These are phyloP conservation scores for Metarhizium guizhouense DNA, from an alignment of 2,329 filamentous ascomycete genomes.

Conservation along the genomic window DNA sequence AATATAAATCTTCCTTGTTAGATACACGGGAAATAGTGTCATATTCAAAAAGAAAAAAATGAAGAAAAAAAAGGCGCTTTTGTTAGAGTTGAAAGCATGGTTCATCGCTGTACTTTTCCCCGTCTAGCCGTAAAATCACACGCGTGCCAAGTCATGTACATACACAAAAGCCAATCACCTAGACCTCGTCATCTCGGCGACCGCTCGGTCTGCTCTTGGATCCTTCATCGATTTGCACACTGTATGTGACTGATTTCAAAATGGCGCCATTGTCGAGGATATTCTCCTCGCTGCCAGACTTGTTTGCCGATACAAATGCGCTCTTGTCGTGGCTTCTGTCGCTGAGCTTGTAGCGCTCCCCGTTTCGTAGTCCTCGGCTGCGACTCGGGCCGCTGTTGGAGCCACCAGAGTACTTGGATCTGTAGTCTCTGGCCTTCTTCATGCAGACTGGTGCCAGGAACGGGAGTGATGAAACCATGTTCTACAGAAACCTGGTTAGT, in stretches of 20 bases:
- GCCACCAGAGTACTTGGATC: constrained; percentile 26
- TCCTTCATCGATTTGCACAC: constrained; percentile 26
- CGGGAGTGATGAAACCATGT: constrained; percentile 36
- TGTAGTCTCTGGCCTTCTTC: constrained; percentile 32
- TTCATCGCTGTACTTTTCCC: not conserved
- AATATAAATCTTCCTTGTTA: too few species aligned
- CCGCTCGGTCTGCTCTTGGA: not conserved
- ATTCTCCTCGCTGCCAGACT: constrained; percentile 28
- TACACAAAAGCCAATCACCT: not conserved
- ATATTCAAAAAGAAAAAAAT: not conserved
- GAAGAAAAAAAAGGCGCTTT: not conserved
- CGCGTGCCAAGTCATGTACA: not conserved
- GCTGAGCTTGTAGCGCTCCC: constrained; percentile 29
- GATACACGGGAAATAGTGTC: too few species aligned
- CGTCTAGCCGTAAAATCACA: not conserved
- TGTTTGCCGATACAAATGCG: constrained; percentile 16
- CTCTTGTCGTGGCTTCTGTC: constrained; percentile 24
- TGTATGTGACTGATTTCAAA: constrained; percentile 33
- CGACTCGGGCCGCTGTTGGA: constrained; percentile 17
- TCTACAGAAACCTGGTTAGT: constrained; percentile 17
- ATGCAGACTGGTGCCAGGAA: constrained; percentile 35
- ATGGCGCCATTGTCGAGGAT: constrained; percentile 27
- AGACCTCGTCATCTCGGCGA: constrained; percentile 5
- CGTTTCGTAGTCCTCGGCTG: constrained; percentile 15
- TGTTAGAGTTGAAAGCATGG: too few species aligned